Evolutionary conservation across 441 rosid species (phyloP).

Genomic region (Biscutella laevigata): DNA sequence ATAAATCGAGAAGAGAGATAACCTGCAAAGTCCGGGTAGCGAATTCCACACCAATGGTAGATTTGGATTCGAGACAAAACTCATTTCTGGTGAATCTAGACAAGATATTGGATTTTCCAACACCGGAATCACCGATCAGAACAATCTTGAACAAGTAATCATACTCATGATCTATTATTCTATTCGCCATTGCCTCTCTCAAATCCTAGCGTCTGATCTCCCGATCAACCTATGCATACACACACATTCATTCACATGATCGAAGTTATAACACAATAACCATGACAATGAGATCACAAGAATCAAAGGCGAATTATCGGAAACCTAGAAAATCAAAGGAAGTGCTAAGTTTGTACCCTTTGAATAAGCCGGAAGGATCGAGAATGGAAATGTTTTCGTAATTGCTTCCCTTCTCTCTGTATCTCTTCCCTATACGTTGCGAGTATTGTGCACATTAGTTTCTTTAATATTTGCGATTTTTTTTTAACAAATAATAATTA

Average conservation of each 20-base stretch:
- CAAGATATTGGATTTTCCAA: constrained; percentile 88
- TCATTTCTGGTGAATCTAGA: constrained; percentile 87
- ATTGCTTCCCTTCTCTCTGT: constrained; percentile 3
- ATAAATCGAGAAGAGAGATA: neutral
- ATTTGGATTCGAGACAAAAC: constrained; percentile 88
- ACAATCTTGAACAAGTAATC: constrained; percentile 89
- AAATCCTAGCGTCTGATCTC: constrained; percentile 24
- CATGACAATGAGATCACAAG: neutral
- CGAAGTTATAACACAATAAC: neutral
- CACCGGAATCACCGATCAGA: constrained; percentile 96
- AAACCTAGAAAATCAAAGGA: neutral
- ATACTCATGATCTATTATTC: constrained; percentile 82
- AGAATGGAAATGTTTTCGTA: neutral
- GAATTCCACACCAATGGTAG: constrained; percentile 93
- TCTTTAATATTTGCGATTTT: too few relatives aligned
- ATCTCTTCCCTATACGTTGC: constrained; percentile 1
- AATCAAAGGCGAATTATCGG: neutral
- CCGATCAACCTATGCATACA: constrained; percentile 18
- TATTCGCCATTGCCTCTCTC: constrained; percentile 45
- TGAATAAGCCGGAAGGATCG: constrained; percentile 9
- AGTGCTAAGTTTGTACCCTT: constrained; percentile 6
- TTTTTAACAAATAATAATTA: too few relatives aligned
- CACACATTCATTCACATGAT: neutral
- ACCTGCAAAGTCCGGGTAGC: constrained; percentile 91
- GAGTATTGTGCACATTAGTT: too few relatives aligned